These are phyloP conservation scores for Peniophora sp. DNA, from an alignment of 1,284 basidiomycete genomes.

Conservation along the genomic window DNA sequence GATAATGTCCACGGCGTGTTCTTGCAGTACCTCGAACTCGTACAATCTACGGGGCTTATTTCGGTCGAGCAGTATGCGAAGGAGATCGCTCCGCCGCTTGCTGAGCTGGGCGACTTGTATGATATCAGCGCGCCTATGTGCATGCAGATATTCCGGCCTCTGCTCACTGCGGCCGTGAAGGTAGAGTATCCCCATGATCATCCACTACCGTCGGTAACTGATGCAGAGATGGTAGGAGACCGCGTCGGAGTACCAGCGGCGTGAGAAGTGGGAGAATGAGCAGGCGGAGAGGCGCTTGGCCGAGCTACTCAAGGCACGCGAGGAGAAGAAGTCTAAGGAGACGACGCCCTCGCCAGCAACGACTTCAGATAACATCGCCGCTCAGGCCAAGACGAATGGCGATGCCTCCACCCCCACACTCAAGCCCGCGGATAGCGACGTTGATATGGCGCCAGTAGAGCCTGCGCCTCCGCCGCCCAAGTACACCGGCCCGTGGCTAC, in stretches of 20 bases:
- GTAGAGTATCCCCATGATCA: slow-evolving; percentile 43
- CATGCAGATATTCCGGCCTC: slow-evolving; percentile 87
- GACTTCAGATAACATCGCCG: slow-evolving; percentile 19
- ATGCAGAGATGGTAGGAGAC: slow-evolving; percentile 29
- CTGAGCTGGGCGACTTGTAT: slow-evolving; percentile 65
- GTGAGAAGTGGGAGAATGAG: slow-evolving; percentile 57
- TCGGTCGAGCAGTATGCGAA: slow-evolving; percentile 54
- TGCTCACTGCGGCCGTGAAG: slow-evolving; percentile 57
- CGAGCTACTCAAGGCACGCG: slow-evolving; percentile 62
- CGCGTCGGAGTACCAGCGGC: slow-evolving; percentile 53
- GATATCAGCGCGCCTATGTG: slow-evolving; percentile 78
- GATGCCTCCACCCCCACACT: neutral
- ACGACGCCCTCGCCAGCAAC: slow-evolving; percentile 54
- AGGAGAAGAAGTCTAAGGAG: slow-evolving; percentile 47
- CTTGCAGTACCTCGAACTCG: slow-evolving; percentile 67
- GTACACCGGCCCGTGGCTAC: slow-evolving; percentile 61
- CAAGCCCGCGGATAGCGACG: slow-evolving; percentile 33
- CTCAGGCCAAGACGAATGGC: slow-evolving; percentile 14
- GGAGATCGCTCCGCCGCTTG: slow-evolving; percentile 63
- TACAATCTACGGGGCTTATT: slow-evolving; percentile 57
- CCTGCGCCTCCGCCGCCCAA: slow-evolving; percentile 6
- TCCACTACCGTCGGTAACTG: no score
- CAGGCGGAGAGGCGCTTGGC: slow-evolving; percentile 47
- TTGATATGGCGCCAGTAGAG: slow-evolving; percentile 35
- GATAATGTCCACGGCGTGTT: slow-evolving; percentile 81